Percentiles rank a stretch among this genome's conserved stretches.
Conservation (phyloP, 495 filamentous ascomycete genomes). For the Podospora pseudocomata region DNA sequence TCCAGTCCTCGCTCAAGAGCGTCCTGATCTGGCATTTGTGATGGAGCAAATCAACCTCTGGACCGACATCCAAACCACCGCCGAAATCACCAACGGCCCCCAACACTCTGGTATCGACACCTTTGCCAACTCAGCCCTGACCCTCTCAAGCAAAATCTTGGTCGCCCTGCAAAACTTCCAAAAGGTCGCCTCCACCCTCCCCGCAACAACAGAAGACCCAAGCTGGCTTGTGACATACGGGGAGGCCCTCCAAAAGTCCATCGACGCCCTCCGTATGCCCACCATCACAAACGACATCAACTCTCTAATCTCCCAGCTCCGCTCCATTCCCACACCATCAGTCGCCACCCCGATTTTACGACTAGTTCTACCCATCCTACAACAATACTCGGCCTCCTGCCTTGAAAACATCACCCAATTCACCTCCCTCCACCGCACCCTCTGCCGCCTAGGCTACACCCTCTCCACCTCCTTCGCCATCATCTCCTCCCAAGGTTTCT, state of each 20-base stretch:
- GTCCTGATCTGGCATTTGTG: constrained; percentile 60
- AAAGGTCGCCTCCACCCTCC: constrained; percentile 39
- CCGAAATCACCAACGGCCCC: constrained; percentile 18
- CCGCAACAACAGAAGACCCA: constrained; percentile 54
- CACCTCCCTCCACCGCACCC: constrained; percentile 58
- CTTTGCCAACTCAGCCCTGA: constrained; percentile 50
- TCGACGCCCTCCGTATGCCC: constrained; percentile 56
- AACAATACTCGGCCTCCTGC: constrained; percentile 65
- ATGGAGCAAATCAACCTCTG: constrained; percentile 57
- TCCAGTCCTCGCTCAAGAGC: constrained; percentile 37
- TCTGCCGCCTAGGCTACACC: constrained; percentile 68
- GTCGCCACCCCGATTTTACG: constrained; percentile 59
- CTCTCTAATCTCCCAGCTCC: constrained; percentile 50
- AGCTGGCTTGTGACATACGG: constrained; percentile 63
- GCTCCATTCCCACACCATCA: constrained; percentile 42
- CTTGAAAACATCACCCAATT: constrained; percentile 49
- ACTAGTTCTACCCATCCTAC: constrained; percentile 66
- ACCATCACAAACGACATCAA: constrained; percentile 46
- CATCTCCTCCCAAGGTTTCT: constrained; percentile 82
- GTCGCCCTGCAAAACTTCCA: constrained; percentile 70
- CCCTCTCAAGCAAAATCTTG: constrained; percentile 61
- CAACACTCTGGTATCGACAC: constrained; percentile 20
- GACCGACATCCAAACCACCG: constrained; percentile 29
- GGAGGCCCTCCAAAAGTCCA: constrained; percentile 49
- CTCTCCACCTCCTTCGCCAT: constrained; percentile 72